Evolutionary conservation across 2,329 filamentous ascomycete species (phyloP), one percentile per base, ranked within the genome.

Genomic region (Fusarium sp.): DNA sequence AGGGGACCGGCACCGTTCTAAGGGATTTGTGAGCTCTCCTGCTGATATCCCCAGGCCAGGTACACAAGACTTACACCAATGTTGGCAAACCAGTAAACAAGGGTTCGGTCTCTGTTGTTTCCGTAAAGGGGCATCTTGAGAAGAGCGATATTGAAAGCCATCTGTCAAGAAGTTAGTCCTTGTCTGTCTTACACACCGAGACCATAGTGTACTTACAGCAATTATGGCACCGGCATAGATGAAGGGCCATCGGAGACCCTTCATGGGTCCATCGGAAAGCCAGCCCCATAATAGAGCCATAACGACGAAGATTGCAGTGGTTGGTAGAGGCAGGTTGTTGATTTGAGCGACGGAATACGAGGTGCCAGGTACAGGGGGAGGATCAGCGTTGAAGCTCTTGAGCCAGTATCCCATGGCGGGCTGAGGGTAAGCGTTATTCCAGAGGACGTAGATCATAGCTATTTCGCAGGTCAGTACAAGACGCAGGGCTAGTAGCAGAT

Each of bases 21-120:
- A 10, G 8, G 2, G 10, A 6, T 17, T 10, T 34, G 5, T 64
- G 13, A 45, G 28, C 28, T 9, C 8, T 8, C 8, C 28, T 28
- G 28, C 28, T 28, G 28, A 7, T 26, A 26, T 26, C 7, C 26
- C 6, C 6, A 26, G 26, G 26, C 26, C 26, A 26, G 26, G 26
- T 26, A 26, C 26, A 7, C 26, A 26, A 13, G 20, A 66, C 75
- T 22, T 76, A 76, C 75, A 38, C 70, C 74, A 14, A 77, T 75
- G 8, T 77, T 57, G 18, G 63, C 73, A 17, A 77, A 66, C 74
- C 74, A 76, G 30, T 76, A 77, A 24, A 76, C 61, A 20, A 64
- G 36, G 34, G 64, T 76, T 5, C 74, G 66, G 5, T 54, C 45
- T 4, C 48, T 59, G 10, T 70, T 71, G 4, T 69, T 59, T 9